Evolutionary conservation across 1,284 basidiomycete genomes (phyloP).

Genomic region (Ustilago shanxiensis): DNA sequence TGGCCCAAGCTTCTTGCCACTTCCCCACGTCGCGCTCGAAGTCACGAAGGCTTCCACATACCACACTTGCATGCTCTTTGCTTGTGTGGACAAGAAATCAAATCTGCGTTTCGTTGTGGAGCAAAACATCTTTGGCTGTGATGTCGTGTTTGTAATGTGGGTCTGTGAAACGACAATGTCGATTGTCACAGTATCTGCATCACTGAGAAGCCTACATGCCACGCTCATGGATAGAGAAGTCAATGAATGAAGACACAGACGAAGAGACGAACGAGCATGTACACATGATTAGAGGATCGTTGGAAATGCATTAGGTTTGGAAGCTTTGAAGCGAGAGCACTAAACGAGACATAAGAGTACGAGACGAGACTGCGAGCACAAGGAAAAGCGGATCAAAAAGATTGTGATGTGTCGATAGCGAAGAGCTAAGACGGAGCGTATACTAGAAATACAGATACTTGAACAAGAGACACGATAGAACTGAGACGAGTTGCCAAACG

Average conservation of each 20-base stretch:
- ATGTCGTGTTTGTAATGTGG: not conserved
- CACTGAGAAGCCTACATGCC: no score
- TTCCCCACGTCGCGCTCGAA: not conserved
- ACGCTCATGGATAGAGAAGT: no score
- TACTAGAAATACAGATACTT: constrained; percentile 16
- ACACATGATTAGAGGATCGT: not conserved
- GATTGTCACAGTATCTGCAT: no score
- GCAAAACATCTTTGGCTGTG: not conserved
- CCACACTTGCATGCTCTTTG: not conserved
- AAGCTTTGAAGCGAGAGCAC: constrained; percentile 2
- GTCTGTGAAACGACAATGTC: not conserved
- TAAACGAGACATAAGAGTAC: not conserved
- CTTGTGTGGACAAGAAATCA: constrained; percentile 2
- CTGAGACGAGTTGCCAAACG: not conserved
- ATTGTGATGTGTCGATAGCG: not conserved
- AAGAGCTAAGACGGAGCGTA: not conserved
- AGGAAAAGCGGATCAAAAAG: not conserved
- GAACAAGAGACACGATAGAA: not conserved
- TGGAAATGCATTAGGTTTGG: not conserved
- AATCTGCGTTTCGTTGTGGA: not conserved
- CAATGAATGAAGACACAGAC: no score
- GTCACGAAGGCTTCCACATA: not conserved
- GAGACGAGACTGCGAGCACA: not conserved
- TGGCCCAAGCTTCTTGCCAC: not conserved
- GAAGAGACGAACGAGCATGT: not conserved